Percentiles rank a stretch among this genome's conserved stretches.
Evolutionary conservation across 192 early-diverging fungal genomes (phyloP).

Genomic region (Chytriomyces hyalinus): DNA sequence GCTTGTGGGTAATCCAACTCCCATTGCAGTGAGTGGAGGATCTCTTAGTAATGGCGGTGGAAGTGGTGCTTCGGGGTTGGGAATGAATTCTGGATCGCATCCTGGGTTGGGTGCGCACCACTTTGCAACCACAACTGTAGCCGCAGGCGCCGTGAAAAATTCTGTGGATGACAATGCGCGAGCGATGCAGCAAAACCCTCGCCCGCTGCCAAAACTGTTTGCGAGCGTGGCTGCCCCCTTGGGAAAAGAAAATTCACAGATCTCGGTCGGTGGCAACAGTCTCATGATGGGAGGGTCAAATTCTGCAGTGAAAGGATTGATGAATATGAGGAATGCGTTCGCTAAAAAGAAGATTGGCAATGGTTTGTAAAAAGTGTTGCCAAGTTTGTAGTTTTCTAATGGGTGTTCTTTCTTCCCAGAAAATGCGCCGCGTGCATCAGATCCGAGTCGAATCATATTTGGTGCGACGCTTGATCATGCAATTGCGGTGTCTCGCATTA

Average conservation of each 20-base stretch:
- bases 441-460: slow-evolving; percentile 68
- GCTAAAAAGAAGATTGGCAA: slow-evolving; percentile 33
- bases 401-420: not conserved
- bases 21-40: not conserved
- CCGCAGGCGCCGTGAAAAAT: slow-evolving; percentile 15
- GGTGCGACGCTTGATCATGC: slow-evolving; percentile 83
- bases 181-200: slow-evolving; percentile 55
- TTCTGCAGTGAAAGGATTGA: slow-evolving; percentile 10
- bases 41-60: too few relatives aligned
- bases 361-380: not conserved
- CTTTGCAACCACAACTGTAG: not conserved
- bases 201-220: slow-evolving; percentile 37
- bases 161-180: slow-evolving; percentile 57
- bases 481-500: slow-evolving; percentile 70
- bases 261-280: not conserved
- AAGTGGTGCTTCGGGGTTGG: not conserved
- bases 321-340: slow-evolving; percentile 23
- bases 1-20: not conserved
- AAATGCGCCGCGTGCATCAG: not conserved
- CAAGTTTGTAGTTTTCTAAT: too few relatives aligned
- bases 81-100: not conserved
- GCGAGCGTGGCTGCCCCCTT: not conserved
- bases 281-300: not conserved
- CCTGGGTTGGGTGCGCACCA: not conserved
- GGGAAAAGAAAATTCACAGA: not conserved